Evolutionary conservation across 2,329 filamentous ascomycete genomes (phyloP), one percentile per base, ranked within the genome.

Genomic region (Fusarium secorum): DNA sequence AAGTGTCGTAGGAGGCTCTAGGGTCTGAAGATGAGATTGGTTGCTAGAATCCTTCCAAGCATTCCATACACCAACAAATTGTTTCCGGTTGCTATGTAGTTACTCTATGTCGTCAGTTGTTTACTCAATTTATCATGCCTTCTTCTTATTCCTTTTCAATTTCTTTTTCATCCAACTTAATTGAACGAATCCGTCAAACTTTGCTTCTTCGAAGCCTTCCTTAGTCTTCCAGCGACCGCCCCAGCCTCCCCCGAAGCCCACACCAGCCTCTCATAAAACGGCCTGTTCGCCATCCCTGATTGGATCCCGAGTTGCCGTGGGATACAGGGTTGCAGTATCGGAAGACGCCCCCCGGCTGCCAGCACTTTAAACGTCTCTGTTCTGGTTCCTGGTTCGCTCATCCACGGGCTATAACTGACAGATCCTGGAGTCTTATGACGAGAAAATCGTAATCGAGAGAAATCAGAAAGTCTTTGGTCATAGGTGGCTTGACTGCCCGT

Each of bases 351-450:
- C 55, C 62, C 46, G 36, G 64, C 64, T 72, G 68, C 68, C 68
- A 71, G 68, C 69, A 63, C 69, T 72, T 63, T 66, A 70, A 72
- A 70, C 46, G 56, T 42, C 35, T 55, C 33, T 46, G 35, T 49
- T 46, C 64, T 56, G 38, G 55, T 66, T 57, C 66, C 56, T 70
- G 67, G 67, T 70, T 66, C 66, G 67, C 41, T 36, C 38, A 4
- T 60, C 35, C 22, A 51, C 45, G 54, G 45, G 61, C 55, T 60
- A 66, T 65, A 65, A 45, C 33, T 30, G 38, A n/a, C 35, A 51
- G 39, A 68, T 62, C 56, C 63, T 56, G 49, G 63, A 33, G 32
- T 62, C 42, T 64, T 68, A 68, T 68, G 26, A 35, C 39, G 46
- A 33, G 35, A 20, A 28, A 58, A 22, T 44, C 60, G 54, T 48